phyloP scores from a whole-genome alignment of 23 red algal genomes.

The Gracilaria gracilis region DNA sequence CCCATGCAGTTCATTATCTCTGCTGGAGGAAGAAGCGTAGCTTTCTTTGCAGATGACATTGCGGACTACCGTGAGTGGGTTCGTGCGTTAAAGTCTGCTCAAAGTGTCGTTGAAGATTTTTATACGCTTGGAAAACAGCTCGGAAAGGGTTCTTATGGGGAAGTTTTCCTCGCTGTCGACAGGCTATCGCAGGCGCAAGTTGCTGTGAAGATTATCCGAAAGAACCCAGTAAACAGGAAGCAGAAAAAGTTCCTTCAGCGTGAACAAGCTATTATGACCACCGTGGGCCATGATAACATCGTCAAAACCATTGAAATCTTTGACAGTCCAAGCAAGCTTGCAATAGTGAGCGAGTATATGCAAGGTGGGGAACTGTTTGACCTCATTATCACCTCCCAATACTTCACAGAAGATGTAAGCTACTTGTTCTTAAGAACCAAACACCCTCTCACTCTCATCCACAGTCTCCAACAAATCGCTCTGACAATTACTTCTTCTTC shows the following conservation, averaged over 20 bases:
- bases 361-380: slow-evolving; percentile 89
- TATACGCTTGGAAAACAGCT: slow-evolving; percentile 73
- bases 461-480: neutral
- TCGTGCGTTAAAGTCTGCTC: slow-evolving; percentile 75
- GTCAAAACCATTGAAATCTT: slow-evolving; percentile 86
- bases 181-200: slow-evolving; percentile 38
- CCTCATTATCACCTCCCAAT: slow-evolving; percentile 82
- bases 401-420: slow-evolving; percentile 77
- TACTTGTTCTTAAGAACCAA: neutral
- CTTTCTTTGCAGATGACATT: slow-evolving; percentile 83
- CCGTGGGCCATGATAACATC: slow-evolving; percentile 78
- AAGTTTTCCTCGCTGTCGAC: slow-evolving; percentile 69
- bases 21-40: slow-evolving; percentile 59
- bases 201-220: slow-evolving; percentile 71
- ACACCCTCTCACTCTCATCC: neutral
- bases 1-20: slow-evolving; percentile 80
- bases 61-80: slow-evolving; percentile 69
- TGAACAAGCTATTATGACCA: slow-evolving; percentile 81
- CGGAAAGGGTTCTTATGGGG: slow-evolving; percentile 86
- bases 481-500: neutral
- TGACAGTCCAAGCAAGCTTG: slow-evolving; percentile 59
- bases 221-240: slow-evolving; percentile 81
- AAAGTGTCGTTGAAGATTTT: slow-evolving; percentile 72
- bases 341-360: slow-evolving; percentile 87
- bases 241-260: slow-evolving; percentile 86